Percentiles rank a stretch among this genome's conserved stretches.
Conservation (phyloP, 192 early-diverging fungal species). For the Geranomyces variabilis region DNA sequence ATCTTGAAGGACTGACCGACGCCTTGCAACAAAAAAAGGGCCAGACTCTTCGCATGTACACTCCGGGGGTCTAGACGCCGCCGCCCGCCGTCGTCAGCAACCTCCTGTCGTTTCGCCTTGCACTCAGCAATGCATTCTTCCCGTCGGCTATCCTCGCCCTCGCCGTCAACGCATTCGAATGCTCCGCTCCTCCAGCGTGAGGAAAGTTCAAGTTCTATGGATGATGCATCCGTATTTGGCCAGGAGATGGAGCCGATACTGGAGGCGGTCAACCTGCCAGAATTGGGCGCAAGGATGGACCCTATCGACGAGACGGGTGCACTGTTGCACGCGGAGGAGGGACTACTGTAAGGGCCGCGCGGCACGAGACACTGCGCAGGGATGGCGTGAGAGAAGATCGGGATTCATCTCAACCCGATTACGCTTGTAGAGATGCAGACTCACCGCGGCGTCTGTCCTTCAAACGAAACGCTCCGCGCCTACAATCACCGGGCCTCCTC, state of each 20-base stretch:
- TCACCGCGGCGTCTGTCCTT: too few relatives aligned
- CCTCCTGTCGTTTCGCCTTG: background rate
- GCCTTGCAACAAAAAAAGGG: too few relatives aligned
- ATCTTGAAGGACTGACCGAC: too few relatives aligned
- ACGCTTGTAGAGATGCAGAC: too few relatives aligned
- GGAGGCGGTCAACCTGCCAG: too few relatives aligned
- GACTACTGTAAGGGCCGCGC: background rate
- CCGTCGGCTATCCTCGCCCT: background rate
- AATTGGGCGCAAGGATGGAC: background rate
- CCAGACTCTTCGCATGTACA: background rate
- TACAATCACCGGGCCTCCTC: too few relatives aligned
- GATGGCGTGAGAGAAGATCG: too few relatives aligned
- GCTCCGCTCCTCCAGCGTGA: background rate
- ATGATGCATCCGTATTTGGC: background rate
- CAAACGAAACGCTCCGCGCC: too few relatives aligned
- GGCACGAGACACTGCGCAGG: background rate
- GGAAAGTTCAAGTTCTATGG: background rate
- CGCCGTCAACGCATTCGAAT: background rate
- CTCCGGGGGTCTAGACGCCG: too few relatives aligned
- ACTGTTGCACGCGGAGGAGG: background rate
- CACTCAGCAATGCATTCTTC: background rate
- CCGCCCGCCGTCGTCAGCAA: too few relatives aligned
- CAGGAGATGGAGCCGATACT: too few relatives aligned
- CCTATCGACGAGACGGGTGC: background rate
- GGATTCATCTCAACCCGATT: too few relatives aligned